Conservation (phyloP, 2,329 filamentous ascomycete genomes). For the Teratosphaeria viscida region DNA sequence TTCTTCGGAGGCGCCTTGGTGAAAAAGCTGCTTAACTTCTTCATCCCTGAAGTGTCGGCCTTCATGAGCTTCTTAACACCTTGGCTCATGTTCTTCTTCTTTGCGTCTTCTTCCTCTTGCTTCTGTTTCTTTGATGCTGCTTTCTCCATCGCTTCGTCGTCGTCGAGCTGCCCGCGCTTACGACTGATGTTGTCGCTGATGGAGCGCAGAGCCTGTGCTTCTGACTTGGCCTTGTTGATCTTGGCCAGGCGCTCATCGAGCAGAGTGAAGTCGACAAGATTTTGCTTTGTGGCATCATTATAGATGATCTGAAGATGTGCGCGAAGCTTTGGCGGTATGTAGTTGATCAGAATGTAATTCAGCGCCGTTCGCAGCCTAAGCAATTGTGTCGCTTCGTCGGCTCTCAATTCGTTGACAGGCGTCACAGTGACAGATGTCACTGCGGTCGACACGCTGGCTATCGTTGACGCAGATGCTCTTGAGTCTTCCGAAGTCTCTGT, state of each 20-base stretch:
- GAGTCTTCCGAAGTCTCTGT: slow-evolving; percentile 9
- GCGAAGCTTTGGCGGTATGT: slow-evolving; percentile 42
- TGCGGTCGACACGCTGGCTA: slow-evolving; percentile 12
- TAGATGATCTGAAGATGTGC: slow-evolving; percentile 35
- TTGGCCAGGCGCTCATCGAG: slow-evolving; percentile 60
- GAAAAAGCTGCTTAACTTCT: slow-evolving; percentile 94
- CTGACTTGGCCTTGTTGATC: slow-evolving; percentile 56
- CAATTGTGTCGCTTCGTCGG: slow-evolving; percentile 37
- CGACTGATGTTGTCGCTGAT: slow-evolving; percentile 55
- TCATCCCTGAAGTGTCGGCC: slow-evolving; percentile 86
- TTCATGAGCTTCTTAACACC: slow-evolving; percentile 76
- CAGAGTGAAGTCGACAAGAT: slow-evolving; percentile 52
- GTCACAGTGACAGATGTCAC: slow-evolving; percentile 18
- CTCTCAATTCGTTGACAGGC: neutral
- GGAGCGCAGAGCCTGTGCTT: slow-evolving; percentile 60
- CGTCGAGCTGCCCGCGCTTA: slow-evolving; percentile 53
- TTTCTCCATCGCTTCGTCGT: slow-evolving; percentile 50
- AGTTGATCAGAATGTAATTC: slow-evolving; percentile 53
- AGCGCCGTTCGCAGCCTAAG: slow-evolving; percentile 56
- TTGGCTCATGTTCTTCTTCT: slow-evolving; percentile 67
- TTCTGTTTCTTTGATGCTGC: slow-evolving; percentile 72
- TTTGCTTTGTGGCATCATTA: slow-evolving; percentile 17
- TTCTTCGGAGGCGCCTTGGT: slow-evolving; percentile 44
- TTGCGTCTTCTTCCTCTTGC: slow-evolving; percentile 80
- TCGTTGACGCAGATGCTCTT: slow-evolving; percentile 10